These are phyloP conservation scores for Calonectria ilicicola DNA, from an alignment of 2,329 filamentous ascomycete species.

Conservation along the genomic window DNA sequence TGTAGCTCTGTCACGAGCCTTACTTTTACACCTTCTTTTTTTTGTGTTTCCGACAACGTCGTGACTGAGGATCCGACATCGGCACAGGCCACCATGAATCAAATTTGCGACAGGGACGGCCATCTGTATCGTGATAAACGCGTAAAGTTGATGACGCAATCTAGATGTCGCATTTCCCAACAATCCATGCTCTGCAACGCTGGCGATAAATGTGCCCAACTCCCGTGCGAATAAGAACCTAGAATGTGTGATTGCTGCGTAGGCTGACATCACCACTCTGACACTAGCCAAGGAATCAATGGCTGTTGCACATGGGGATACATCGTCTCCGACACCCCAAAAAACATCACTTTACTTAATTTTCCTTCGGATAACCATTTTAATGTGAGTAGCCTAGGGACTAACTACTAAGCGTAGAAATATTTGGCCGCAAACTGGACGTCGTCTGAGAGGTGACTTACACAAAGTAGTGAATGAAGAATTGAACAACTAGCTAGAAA, in stretches of 20 bases:
- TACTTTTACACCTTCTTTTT: not conserved
- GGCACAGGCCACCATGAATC: not conserved
- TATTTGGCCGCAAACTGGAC: not conserved
- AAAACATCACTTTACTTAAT: not conserved
- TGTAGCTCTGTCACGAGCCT: not conserved
- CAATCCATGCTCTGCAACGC: not conserved
- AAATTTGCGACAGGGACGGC: not conserved
- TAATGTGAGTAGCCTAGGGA: not conserved
- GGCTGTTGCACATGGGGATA: not conserved
- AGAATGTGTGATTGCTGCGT: not conserved
- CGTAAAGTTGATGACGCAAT: not conserved
- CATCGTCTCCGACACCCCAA: no score
- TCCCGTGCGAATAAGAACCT: not conserved
- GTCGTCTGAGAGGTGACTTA: not conserved
- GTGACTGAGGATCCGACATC: not conserved
- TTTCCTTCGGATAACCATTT: not conserved
- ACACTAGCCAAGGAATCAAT: not conserved
- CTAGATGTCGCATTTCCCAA: not conserved
- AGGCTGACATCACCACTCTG: not conserved
- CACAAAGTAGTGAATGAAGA: not conserved
- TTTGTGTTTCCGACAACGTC: not conserved
- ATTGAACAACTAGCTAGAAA: not conserved
- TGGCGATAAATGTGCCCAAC: not conserved
- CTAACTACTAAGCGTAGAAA: not conserved
- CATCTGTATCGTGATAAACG: not conserved